Conservation (phyloP, 2,329 filamentous ascomycete genomes). For the Bipolaris zeicola region DNA sequence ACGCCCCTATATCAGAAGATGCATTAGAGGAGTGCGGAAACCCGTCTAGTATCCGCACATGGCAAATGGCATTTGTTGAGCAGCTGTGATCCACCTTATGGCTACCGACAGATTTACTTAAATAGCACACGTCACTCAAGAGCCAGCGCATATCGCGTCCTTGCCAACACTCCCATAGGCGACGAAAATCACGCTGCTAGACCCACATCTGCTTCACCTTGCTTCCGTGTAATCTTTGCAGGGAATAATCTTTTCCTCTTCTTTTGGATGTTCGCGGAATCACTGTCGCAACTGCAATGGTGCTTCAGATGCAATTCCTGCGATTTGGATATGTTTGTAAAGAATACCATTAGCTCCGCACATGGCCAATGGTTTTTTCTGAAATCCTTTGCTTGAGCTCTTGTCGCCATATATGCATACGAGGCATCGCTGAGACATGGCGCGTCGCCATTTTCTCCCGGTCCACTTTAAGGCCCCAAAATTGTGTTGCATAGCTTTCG, state of each 20-base stretch:
- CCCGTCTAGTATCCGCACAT: constrained; percentile 1
- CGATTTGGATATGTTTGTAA: neutral
- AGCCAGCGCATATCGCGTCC: neutral
- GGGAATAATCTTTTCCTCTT: neutral
- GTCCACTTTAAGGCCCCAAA: neutral
- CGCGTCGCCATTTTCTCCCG: neutral
- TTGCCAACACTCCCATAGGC: neutral
- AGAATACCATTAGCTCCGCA: neutral
- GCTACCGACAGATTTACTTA: constrained; percentile 1
- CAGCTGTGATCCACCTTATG: constrained; percentile 4
- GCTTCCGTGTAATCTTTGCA: neutral
- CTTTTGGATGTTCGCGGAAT: neutral
- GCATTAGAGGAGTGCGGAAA: constrained; percentile 1
- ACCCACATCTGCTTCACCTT: neutral
- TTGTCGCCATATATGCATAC: neutral
- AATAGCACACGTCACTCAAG: constrained; percentile 1
- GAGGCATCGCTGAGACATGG: constrained; percentile 10
- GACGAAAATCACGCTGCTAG: neutral
- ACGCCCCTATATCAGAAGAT: neutral
- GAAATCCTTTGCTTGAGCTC: neutral
- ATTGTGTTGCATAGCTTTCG: neutral
- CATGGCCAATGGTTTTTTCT: neutral
- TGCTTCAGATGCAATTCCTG: neutral
- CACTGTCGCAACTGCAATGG: neutral
- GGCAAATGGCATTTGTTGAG: constrained; percentile 13